Evolutionary conservation across 2,329 filamentous ascomycete species (phyloP), one percentile per base, ranked within the genome.

Genomic region (Colletotrichum melonis): DNA sequence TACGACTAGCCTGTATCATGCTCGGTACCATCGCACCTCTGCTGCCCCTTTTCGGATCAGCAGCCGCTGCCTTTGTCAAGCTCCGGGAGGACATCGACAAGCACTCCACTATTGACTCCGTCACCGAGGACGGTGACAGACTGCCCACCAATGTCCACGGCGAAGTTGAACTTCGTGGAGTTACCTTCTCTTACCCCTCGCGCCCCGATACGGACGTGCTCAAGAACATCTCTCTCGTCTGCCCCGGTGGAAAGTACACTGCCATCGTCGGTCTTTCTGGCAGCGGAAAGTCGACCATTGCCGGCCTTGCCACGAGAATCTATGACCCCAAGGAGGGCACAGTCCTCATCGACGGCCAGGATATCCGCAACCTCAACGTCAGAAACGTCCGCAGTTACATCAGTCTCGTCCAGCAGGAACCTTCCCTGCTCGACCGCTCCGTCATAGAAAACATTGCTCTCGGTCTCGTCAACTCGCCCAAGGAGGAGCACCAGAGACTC

Each of bases 11-110:
- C 30, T 90, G 90, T 9, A 88, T 93, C 62, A 86, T 92, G 42
- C 84, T 93, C 28, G 90, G 91, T 35, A 87, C 88, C 65, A 89
- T 92, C 63, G 90, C 90, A 0, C 91, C 91, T 0, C 87, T 92
- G 62, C 81, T 93, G 16, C 89, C 91, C 16, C 87, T 91, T 12
- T 88, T 93, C 38, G 88, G 88, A 1, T 84, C 87, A 38, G 90
- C 91, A 0, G 86, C 89, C 2, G 85, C 89, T 1, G 82, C 91
- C 0, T 93, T 89, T 76, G 81, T 87, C 69, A 90, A 91, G 63
- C 81, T 94, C 6, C 84, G 85, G 16, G 82, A 86, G 42, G 90
- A 92, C 57, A 91, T 93, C 62, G 85, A 91, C 16, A 84, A 85
- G 5, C 82, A 83, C 14, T 83, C 85, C 4, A 63, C 72, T 38